A percentile compares a stretch with the other conserved stretches of the same genome.
phyloP scores from a whole-genome alignment of 306 rosid species.

The Cicer judaicum region DNA sequence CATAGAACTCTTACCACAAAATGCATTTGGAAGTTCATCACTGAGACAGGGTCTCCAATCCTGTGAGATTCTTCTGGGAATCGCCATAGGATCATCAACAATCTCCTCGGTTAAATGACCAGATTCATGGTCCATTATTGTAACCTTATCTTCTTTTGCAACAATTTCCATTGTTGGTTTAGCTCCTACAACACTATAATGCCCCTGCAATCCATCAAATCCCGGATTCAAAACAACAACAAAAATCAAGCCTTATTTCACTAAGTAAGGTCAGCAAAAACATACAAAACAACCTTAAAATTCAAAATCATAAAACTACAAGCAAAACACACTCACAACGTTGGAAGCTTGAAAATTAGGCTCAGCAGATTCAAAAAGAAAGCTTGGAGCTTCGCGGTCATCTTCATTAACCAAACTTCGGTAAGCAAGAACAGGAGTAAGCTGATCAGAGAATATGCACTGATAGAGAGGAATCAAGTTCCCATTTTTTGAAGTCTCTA shows the following conservation, averaged over 20 bases:
- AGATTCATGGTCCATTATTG: conserved; percentile 66
- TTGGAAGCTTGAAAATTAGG: conserved; percentile 47
- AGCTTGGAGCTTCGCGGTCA: conserved; percentile 82
- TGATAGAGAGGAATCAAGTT: conserved; percentile 69
- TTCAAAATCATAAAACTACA: conserved; percentile 21
- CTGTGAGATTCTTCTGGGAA: conserved; percentile 67
- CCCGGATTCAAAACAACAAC: conserved; percentile 16
- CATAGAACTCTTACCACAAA: conserved; percentile 66
- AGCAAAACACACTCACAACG: conserved; percentile 44
- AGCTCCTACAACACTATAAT: conserved; percentile 82
- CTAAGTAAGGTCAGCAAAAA: too few relatives aligned
- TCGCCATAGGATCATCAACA: conserved; percentile 70
- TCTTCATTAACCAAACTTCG: conserved; percentile 72
- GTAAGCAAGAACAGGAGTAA: conserved; percentile 79
- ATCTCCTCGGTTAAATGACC: conserved; percentile 58
- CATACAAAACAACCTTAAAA: background rate
- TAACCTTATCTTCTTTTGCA: conserved; percentile 75
- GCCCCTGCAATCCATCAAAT: conserved; percentile 63
- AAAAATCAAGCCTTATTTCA: too few relatives aligned
- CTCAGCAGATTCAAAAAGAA: conserved; percentile 85
- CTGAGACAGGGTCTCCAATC: conserved; percentile 66
- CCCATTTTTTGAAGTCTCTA: conserved; percentile 62
- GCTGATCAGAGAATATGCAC: conserved; percentile 80
- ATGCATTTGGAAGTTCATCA: conserved; percentile 75
- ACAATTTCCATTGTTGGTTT: conserved; percentile 79